Percentiles rank a stretch among this genome's conserved stretches.
phyloP scores from a whole-genome alignment of 257 asterid genomes.

The Nicotiana knightiana region DNA sequence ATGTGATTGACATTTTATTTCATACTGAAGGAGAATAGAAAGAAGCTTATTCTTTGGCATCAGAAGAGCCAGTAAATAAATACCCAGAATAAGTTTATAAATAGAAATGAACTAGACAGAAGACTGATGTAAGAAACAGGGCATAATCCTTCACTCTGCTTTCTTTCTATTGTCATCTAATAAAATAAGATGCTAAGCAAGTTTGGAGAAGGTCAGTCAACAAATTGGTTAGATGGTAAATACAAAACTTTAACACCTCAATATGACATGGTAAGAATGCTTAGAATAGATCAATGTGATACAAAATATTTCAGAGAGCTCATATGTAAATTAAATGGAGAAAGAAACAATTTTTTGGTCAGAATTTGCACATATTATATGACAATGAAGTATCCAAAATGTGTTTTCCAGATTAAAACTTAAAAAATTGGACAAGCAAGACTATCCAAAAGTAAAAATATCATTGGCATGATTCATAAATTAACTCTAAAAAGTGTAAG shows the following conservation, averaged over 20 bases:
- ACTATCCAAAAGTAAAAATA: background rate
- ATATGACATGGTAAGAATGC: background rate
- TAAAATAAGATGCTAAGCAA: background rate
- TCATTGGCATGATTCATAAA: background rate
- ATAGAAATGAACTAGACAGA: background rate
- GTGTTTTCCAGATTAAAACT: background rate
- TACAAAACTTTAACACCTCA: background rate
- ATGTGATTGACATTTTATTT: conserved; percentile 11
- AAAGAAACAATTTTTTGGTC: conserved; percentile 8
- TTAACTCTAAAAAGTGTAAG: background rate
- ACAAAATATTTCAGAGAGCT: background rate
- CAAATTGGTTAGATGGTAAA: background rate
- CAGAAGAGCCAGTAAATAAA: background rate
- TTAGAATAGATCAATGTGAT: conserved; percentile 1
- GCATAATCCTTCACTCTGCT: background rate
- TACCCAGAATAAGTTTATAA: background rate
- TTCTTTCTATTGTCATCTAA: background rate
- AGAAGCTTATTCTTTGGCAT: background rate
- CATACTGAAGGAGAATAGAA: background rate
- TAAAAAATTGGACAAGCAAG: background rate
- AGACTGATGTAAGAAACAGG: background rate
- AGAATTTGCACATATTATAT: background rate
- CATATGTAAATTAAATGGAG: conserved; percentile 11
- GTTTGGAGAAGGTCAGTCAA: background rate
- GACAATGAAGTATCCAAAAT: background rate